These are phyloP conservation scores for Alternaria postmessia DNA, from an alignment of 2,329 filamentous ascomycete genomes.

Conservation along the genomic window DNA sequence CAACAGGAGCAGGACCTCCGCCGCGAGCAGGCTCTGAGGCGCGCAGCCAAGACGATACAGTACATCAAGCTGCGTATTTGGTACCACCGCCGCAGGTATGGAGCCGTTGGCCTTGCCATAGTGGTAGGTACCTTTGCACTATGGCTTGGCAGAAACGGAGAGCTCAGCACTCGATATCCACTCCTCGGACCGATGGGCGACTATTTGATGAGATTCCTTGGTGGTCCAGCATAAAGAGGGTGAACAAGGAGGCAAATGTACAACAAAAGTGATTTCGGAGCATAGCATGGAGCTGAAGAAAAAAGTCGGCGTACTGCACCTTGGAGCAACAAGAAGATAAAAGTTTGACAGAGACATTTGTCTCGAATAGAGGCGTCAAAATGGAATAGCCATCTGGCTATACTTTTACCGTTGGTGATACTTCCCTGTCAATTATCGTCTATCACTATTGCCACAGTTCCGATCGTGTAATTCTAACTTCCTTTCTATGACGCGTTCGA, in stretches of 20 bases:
- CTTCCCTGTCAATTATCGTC: background rate
- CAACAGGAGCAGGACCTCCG: constrained; percentile 76
- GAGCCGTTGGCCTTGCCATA: constrained; percentile 63
- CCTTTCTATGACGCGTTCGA: background rate
- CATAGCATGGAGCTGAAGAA: constrained; percentile 9
- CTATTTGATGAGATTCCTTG: constrained; percentile 27
- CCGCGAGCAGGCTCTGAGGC: constrained; percentile 63
- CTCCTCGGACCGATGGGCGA: constrained; percentile 27
- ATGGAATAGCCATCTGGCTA: background rate
- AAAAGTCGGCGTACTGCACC: background rate
- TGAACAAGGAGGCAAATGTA: background rate
- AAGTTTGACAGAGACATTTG: background rate
- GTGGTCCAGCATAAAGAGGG: constrained; percentile 4
- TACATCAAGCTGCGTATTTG: constrained; percentile 57
- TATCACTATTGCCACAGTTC: background rate
- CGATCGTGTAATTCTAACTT: background rate
- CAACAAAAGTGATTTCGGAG: constrained; percentile 14
- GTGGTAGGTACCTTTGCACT: constrained; percentile 46
- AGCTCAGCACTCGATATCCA: constrained; percentile 11
- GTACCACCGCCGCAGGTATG: constrained; percentile 71
- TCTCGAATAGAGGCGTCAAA: background rate
- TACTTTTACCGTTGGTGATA: background rate
- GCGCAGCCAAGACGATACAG: constrained; percentile 51
- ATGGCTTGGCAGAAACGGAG: constrained; percentile 42
- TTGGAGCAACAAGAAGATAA: background rate